Evolutionary conservation across 116 monocot genomes (phyloP).

Genomic region (Papilionanthe hybrid): DNA sequence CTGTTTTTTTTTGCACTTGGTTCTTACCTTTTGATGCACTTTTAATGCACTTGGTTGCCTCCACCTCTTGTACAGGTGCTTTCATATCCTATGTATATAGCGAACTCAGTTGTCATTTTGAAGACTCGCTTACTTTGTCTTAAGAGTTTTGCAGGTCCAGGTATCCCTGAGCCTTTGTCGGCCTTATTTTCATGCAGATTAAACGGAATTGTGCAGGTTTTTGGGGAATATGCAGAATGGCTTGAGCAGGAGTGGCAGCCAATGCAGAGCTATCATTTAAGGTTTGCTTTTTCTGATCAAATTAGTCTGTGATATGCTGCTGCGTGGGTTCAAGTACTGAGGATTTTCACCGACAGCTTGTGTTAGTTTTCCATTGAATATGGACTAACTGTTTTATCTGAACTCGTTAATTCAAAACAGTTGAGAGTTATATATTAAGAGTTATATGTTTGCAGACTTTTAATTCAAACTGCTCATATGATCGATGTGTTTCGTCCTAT

Average conservation of each 20-base stretch:
- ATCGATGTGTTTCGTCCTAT: no score
- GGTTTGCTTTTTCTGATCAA: neutral
- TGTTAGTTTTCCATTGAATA: no score
- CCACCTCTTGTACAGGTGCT: neutral
- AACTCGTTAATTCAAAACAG: no score
- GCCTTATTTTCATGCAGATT: conserved; percentile 17
- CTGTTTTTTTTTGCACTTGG: no score
- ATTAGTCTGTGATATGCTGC: no score
- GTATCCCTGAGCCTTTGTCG: conserved; percentile 13
- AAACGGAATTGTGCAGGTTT: conserved; percentile 20
- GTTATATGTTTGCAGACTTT: no score
- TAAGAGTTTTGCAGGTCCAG: conserved; percentile 33
- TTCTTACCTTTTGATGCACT: neutral
- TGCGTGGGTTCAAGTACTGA: no score
- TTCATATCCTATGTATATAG: no score
- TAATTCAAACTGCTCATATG: no score
- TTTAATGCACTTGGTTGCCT: neutral
- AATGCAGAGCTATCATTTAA: neutral
- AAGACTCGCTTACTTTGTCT: neutral
- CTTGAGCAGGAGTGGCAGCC: conserved; percentile 2
- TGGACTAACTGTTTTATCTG: no score
- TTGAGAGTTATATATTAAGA: no score
- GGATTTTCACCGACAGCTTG: no score
- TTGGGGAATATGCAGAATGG: neutral
- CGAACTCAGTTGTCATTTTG: neutral